phyloP scores from a whole-genome alignment of 805 yeast species.

The Metschnikowia borealis region DNA sequence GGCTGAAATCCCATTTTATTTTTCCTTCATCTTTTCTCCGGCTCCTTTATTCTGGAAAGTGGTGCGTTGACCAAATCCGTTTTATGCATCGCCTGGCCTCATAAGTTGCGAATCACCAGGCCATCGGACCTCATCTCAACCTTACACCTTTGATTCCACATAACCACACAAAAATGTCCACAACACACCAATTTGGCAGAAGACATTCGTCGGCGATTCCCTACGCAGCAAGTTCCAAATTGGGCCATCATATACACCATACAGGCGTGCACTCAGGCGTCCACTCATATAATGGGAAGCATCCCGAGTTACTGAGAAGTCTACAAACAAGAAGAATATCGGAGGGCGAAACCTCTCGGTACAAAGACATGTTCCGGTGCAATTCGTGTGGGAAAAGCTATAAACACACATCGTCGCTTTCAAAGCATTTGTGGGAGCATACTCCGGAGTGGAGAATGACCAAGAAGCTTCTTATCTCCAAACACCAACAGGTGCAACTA shows the following conservation, averaged over 20 bases:
- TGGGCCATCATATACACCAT: slow-evolving; percentile 11
- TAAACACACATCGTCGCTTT: slow-evolving; percentile 82
- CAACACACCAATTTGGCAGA: slow-evolving; percentile 15
- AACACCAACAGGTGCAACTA: slow-evolving; percentile 83
- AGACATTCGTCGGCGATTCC: slow-evolving; percentile 19
- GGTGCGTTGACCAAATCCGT: neutral
- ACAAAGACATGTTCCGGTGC: slow-evolving; percentile 80
- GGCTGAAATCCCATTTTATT: neutral
- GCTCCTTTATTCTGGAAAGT: neutral
- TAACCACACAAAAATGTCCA: slow-evolving; percentile 1
- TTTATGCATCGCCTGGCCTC: neutral
- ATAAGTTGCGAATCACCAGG: neutral
- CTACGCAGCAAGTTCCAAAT: slow-evolving; percentile 13
- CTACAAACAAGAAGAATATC: slow-evolving; percentile 54
- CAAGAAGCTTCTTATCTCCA: slow-evolving; percentile 72
- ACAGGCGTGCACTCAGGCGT: slow-evolving; percentile 9
- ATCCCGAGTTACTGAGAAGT: slow-evolving; percentile 8
- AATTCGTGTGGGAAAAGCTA: slow-evolving; percentile 92
- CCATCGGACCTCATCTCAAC: slow-evolving; percentile 4
- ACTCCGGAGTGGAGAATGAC: slow-evolving; percentile 93
- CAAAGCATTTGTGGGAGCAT: slow-evolving; percentile 90
- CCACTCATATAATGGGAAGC: slow-evolving; percentile 2
- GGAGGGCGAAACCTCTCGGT: slow-evolving; percentile 82
- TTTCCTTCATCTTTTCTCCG: neutral
- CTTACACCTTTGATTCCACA: neutral